Base-by-base conservation (phyloP, 2,329 filamentous ascomycete genomes). In the Hypoxylon sp. region DNA sequence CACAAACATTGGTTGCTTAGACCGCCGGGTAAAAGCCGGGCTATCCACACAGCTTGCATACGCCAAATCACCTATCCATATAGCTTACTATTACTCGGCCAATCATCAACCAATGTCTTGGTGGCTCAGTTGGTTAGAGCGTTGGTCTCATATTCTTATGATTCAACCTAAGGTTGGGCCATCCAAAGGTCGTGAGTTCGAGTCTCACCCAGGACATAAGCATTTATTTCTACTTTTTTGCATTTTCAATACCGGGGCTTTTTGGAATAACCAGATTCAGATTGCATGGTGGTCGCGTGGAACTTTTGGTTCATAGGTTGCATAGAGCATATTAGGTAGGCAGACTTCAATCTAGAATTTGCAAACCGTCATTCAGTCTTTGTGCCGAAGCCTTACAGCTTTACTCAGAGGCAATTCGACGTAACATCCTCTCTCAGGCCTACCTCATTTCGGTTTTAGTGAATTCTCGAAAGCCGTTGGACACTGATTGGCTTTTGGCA, bases 121-220 rank as follows among this genome's bases (percentile, higher is more conserved):
- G 77, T 81, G 79, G 79, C 80, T 81, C 77, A 81, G 80, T 81
- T 80, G 79, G 79, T 77, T 79, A 81, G 78, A 81, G 80, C 79
- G 80, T 81, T 79, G 79, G 80, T 81, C 79, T 81, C 79, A 81
- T 81, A 81, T 49, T 40, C 11, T 50, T 58, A 74, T 76, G 72
- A 75, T 68, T 55, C 73, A 72, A 64, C 73, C 70, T 42, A 30
- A 63, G 70, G 70, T 72, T 73, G 74, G 73, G 76, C 54, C 71
- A 80, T 80, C 77, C 82, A 82, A 82, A 83, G 82, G 81, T 82
- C 82, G 80, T 79, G 82, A 86, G 85, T 80, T 86, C 85, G 79
- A 83, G 77, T 75, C 82, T 85, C 80, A 78, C 81, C 77, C 77
- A 81, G 81, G 80, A 82, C 81, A 81, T 17, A 10, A 20, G 60